Evolutionary conservation across 2,329 filamentous ascomycete genomes (phyloP).

Genomic region (Davidsoniella eucalypti): DNA sequence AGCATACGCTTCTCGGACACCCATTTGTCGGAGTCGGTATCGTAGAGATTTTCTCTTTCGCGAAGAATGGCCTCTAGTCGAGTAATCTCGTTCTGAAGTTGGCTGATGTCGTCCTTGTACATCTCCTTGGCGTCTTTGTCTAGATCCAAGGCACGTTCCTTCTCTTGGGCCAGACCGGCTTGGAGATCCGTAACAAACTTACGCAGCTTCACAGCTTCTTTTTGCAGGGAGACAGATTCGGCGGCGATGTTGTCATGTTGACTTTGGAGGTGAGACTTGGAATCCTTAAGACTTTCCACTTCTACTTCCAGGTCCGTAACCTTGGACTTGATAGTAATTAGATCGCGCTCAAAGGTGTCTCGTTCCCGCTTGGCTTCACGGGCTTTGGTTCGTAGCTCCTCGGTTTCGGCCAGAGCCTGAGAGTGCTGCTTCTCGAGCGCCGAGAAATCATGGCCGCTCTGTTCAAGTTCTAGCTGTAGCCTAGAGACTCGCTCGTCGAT

Average conservation of each 20-base stretch:
- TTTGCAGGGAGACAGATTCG: slow-evolving; percentile 51
- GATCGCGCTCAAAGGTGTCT: slow-evolving; percentile 23
- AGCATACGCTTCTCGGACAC: slow-evolving; percentile 48
- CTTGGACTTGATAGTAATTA: slow-evolving; percentile 25
- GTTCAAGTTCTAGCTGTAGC: slow-evolving; percentile 49
- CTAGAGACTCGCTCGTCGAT: slow-evolving; percentile 53
- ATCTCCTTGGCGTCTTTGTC: slow-evolving; percentile 40
- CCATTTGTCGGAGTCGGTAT: slow-evolving; percentile 58
- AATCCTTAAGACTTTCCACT: slow-evolving; percentile 39
- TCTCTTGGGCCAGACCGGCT: slow-evolving; percentile 34
- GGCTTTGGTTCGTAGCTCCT: slow-evolving; percentile 27
- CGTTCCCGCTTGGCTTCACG: slow-evolving; percentile 28
- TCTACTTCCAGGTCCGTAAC: slow-evolving; percentile 36
- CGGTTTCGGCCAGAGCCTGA: slow-evolving; percentile 30
- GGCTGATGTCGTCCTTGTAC: slow-evolving; percentile 30
- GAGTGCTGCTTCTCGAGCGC: slow-evolving; percentile 35
- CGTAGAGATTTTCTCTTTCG: slow-evolving; percentile 54
- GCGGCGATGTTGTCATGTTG: slow-evolving; percentile 50
- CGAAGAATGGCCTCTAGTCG: slow-evolving; percentile 47
- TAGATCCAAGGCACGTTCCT: slow-evolving; percentile 39
- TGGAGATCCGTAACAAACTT: slow-evolving; percentile 31
- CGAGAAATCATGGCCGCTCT: slow-evolving; percentile 30
- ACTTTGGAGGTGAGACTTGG: slow-evolving; percentile 53
- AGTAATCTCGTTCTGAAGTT: slow-evolving; percentile 41
- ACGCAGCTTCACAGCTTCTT: slow-evolving; percentile 38